phyloP scores from a whole-genome alignment of 352 stramenopile genomes.

The Saprolegnia diclina region DNA sequence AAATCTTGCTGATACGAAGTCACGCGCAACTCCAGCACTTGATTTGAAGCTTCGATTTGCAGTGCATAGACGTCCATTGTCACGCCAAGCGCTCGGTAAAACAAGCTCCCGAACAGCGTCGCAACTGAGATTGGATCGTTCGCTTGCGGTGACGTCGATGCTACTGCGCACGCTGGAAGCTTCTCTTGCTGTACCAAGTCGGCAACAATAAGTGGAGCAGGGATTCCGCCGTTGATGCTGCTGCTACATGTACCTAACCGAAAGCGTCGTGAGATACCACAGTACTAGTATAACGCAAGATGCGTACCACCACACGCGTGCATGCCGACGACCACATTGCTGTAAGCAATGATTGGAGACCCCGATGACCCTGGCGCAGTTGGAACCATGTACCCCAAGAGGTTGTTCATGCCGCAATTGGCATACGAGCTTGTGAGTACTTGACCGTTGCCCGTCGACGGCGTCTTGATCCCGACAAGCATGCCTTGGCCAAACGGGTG shows the following conservation, averaged over 20 bases:
- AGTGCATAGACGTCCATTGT: constrained; percentile 11
- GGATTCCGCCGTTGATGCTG: constrained; percentile 15
- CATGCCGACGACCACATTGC: constrained; percentile 58
- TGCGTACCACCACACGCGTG: constrained; percentile 55
- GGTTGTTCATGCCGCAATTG: constrained; percentile 39
- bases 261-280: not conserved
- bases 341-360: constrained; percentile 50
- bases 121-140: not conserved
- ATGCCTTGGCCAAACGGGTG: constrained; percentile 61
- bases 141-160: not conserved
- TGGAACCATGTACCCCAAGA: constrained; percentile 64
- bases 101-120: not conserved
- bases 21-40: constrained; percentile 36
- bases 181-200: constrained; percentile 5
- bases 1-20: constrained; percentile 42
- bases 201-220: constrained; percentile 2
- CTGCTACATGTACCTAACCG: not conserved
- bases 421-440: constrained; percentile 41
- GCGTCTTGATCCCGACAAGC: constrained; percentile 53
- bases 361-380: constrained; percentile 64
- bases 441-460: constrained; percentile 33
- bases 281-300: not conserved
- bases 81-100: not conserved
- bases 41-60: not conserved
- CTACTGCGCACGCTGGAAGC: constrained; percentile 2